Base-by-base conservation (phyloP, 352 stramenopile species). In the Thraustotheca clavata region DNA sequence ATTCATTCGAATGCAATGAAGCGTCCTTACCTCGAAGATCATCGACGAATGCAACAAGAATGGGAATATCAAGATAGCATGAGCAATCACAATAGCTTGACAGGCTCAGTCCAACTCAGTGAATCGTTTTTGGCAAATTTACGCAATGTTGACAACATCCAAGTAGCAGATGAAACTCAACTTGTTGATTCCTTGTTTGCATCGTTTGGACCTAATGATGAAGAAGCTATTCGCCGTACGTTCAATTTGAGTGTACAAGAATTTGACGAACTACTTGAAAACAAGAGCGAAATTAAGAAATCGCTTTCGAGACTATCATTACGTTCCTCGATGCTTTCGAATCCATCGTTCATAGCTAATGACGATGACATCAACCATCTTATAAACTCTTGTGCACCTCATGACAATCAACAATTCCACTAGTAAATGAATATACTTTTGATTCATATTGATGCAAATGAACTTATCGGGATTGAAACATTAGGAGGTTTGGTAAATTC, bases 181-280 rank as follows among this genome's bases (percentile, higher is more conserved):
- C 57, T 65, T 32, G 39, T 65, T 16, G 39, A 65, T 26, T 65
- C 57, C n/a, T 33, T 65, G 26, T 65, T 65, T 39, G 57, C 57
- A 9, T 65, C 57, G 27, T 65, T 65, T 65, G 57, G 57, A 26
- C 57, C 57, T 26, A 40, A 65, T 35, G 57, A 65, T 35, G 57
- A 65, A 55, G 57, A 65, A 32, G 57, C 57, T 7, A 65, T 65
- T n/a, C 57, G 57, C 22, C 57, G 57, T 3, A 65, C 35, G 3
- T 65, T 65, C 27, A 65, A 65, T 33, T 24, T 65, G 24, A 55
- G 38, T 11, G 31, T 54, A 32, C 57, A 65, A 24, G 57, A 65
- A 16, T 65, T 65, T 32, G 57, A 65, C 39, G 36, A 52, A 4
- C 38, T 65, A 9, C 41, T 65, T 16, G 57, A 65, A 46, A 65